Conservation (phyloP, 768 basidiomycete genomes). For the Pleurotus salmoneostramineus region DNA sequence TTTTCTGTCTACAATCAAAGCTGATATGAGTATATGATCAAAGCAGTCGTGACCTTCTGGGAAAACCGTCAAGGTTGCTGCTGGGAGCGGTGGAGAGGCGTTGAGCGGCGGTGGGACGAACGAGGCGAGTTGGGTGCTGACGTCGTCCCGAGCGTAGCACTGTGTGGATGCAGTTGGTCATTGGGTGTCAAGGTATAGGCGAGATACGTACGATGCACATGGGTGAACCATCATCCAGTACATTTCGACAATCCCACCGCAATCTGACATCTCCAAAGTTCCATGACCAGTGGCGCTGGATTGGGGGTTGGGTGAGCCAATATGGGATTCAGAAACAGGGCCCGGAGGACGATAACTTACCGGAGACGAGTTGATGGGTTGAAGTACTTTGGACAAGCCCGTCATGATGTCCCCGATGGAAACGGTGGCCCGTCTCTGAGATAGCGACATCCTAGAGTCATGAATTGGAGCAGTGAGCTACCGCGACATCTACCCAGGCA, state of each 20-base stretch:
- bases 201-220: constrained; percentile 38
- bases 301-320: background rate
- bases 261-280: constrained; percentile 27
- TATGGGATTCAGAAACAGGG: background rate
- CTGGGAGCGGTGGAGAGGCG: constrained; percentile 42
- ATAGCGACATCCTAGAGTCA: constrained; percentile 38
- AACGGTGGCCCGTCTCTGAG: constrained; percentile 36
- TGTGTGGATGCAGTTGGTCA: constrained; percentile 6
- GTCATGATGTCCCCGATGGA: constrained; percentile 35
- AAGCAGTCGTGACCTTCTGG: constrained; percentile 39
- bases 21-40: constrained; percentile 42
- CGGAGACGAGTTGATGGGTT: constrained; percentile 24
- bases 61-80: constrained; percentile 40
- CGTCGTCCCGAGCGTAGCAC: constrained; percentile 26
- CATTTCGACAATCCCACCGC: constrained; percentile 43
- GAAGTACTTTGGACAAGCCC: constrained; percentile 34
- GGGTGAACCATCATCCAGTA: constrained; percentile 41
- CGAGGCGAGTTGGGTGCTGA: constrained; percentile 32
- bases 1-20: constrained; percentile 39
- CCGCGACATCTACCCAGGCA: background rate
- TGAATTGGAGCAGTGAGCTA: background rate
- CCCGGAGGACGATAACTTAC: constrained; percentile 24
- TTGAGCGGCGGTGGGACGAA: constrained; percentile 45
- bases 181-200: constrained; percentile 2
- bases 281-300: constrained; percentile 43